Conservation (phyloP, 1,139 yeast species). For the Pichia sp. region DNA sequence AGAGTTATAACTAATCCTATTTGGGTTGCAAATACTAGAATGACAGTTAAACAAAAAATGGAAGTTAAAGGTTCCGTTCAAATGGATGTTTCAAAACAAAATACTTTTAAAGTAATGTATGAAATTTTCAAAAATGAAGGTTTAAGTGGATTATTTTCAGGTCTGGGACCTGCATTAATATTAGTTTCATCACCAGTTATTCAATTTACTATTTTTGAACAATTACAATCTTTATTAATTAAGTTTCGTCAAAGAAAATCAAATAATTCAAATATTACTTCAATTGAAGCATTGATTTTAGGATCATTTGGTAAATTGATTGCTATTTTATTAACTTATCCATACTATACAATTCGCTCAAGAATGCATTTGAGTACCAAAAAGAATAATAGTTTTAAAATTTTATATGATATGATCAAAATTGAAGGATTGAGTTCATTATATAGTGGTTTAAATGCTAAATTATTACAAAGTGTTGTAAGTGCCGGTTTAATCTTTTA, state of each 20-base stretch:
- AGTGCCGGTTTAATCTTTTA: constrained; percentile 89
- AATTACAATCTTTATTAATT: constrained; percentile 60
- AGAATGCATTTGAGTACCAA: constrained; percentile 70
- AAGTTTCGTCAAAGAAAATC: constrained; percentile 34
- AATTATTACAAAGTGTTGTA: constrained; percentile 73
- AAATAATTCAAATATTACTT: constrained; percentile 33
- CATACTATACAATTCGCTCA: constrained; percentile 83
- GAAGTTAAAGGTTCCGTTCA: not conserved
- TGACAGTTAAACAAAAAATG: constrained; percentile 48
- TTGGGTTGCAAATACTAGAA: constrained; percentile 91
- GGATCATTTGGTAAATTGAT: constrained; percentile 88
- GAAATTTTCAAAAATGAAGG: constrained; percentile 73
- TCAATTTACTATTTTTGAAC: constrained; percentile 90
- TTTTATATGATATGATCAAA: constrained; percentile 44
- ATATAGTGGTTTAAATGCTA: constrained; percentile 75
- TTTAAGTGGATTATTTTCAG: constrained; percentile 64
- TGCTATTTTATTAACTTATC: constrained; percentile 84
- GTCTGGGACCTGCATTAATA: constrained; percentile 80
- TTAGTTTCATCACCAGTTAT: constrained; percentile 84
- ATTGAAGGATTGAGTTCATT: constrained; percentile 73
- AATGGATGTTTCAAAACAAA: constrained; percentile 14
- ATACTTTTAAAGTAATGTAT: constrained; percentile 32
- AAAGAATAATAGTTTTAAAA: constrained; percentile 34
- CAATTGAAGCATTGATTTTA: constrained; percentile 71
- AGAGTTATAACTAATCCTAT: constrained; percentile 86